Evolutionary conservation across 75 land plant species (phyloP).

Genomic region (Pseudotsuga menziesii): DNA sequence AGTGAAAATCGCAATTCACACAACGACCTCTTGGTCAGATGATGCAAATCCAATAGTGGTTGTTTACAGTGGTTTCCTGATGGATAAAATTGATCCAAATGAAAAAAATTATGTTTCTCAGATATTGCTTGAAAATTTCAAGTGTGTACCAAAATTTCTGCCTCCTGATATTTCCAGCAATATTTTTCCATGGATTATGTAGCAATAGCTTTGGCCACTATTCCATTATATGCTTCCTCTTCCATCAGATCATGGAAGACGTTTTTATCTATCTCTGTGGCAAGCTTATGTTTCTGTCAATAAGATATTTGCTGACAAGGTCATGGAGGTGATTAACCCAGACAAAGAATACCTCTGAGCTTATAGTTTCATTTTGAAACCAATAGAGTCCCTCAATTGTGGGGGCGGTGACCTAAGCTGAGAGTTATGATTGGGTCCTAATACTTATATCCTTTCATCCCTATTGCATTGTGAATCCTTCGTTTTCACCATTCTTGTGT

Average conservation of each 20-base stretch:
- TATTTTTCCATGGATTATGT: constrained; percentile 73
- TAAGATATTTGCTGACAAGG: constrained; percentile 64
- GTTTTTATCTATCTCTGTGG: constrained; percentile 42
- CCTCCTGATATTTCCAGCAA: constrained; percentile 31
- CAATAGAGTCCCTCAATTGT: too few relatives aligned
- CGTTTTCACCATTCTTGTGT: too few relatives aligned
- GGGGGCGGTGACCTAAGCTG: too few relatives aligned
- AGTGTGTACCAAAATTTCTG: constrained; percentile 62
- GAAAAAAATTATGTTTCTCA: constrained; percentile 59
- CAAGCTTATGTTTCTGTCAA: constrained; percentile 53
- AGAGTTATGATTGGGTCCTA: too few relatives aligned
- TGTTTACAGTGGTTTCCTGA: constrained; percentile 56
- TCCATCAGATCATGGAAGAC: constrained; percentile 36
- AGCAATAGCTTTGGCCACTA: constrained; percentile 74
- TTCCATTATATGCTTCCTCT: constrained; percentile 73
- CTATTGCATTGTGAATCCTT: too few relatives aligned
- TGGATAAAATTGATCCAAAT: constrained; percentile 36
- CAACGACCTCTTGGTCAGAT: too few relatives aligned
- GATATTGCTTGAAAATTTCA: constrained; percentile 50
- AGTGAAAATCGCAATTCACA: too few relatives aligned
- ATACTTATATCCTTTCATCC: too few relatives aligned
- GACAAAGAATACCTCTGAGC: too few relatives aligned
- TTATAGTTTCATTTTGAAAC: too few relatives aligned
- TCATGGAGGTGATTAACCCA: constrained; percentile 55
- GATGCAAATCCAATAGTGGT: too few relatives aligned